Conservation (phyloP, 306 rosid genomes). For the Quercus wislizeni region DNA sequence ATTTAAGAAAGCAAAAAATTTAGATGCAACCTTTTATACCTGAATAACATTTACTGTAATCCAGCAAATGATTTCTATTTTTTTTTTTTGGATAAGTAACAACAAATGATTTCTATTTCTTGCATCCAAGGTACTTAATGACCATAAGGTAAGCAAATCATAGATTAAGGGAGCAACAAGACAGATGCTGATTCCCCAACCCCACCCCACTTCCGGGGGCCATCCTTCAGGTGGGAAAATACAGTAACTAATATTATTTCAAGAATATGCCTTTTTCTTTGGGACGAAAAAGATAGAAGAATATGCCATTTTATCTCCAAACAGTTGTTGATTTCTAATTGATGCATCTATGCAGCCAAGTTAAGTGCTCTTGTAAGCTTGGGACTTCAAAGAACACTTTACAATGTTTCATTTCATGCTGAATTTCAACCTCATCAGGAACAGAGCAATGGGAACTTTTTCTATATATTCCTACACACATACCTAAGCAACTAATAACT, state of each 20-base stretch:
- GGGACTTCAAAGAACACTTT: background rate
- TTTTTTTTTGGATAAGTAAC: too few relatives aligned
- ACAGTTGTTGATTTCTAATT: background rate
- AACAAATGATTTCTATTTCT: background rate
- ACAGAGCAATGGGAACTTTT: background rate
- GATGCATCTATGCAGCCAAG: background rate
- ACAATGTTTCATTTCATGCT: background rate
- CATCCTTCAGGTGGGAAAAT: background rate
- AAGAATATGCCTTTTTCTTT: background rate
- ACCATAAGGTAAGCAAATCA: too few relatives aligned
- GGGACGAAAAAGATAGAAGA: background rate
- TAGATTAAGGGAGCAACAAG: too few relatives aligned
- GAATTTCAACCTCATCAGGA: background rate
- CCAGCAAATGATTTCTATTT: background rate
- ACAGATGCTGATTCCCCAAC: background rate
- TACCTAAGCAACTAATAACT: background rate
- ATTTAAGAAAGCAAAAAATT: background rate
- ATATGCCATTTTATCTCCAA: background rate
- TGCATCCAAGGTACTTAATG: background rate
- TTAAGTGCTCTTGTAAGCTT: background rate
- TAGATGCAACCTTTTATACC: background rate
- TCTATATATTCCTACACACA: constrained; percentile 2
- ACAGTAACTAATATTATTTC: background rate
- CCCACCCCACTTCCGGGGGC: background rate
- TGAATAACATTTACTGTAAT: background rate